phyloP scores from a whole-genome alignment of 2,329 filamentous ascomycete genomes.

The Colletotrichum lupini region DNA sequence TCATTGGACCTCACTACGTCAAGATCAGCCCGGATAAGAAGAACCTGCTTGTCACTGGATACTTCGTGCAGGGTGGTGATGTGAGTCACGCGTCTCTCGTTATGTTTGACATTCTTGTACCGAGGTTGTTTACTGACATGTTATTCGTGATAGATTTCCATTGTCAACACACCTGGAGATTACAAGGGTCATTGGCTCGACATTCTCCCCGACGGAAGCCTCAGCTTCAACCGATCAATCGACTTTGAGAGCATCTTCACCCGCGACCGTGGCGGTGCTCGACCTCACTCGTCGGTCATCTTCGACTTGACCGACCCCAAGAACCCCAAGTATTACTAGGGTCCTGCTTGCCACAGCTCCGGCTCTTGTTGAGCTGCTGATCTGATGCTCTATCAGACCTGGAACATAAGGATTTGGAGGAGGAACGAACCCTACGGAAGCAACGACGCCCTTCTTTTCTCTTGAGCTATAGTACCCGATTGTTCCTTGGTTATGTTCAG shows the following conservation, averaged over 20 bases:
- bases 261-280: conserved; percentile 63
- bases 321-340: conserved; percentile 60
- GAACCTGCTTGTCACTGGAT: conserved; percentile 72
- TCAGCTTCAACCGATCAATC: conserved; percentile 70
- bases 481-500: neutral
- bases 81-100: conserved; percentile 32
- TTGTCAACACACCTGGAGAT: conserved; percentile 70
- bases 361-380: neutral
- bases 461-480: neutral
- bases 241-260: conserved; percentile 66
- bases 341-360: neutral
- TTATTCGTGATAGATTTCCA: conserved; percentile 53
- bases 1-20: conserved; percentile 71
- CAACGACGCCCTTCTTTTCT: neutral
- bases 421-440: neutral
- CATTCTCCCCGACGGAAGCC: conserved; percentile 62
- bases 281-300: conserved; percentile 66
- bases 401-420: neutral
- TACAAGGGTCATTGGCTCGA: conserved; percentile 73
- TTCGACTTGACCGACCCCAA: conserved; percentile 67
- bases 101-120: neutral
- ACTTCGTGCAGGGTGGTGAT: conserved; percentile 72
- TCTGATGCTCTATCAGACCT: neutral
- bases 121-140: neutral
- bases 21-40: conserved; percentile 74